These are phyloP conservation scores for Pestalotiopsis fici DNA, from an alignment of 2,329 filamentous ascomycete species.

Conservation along the genomic window DNA sequence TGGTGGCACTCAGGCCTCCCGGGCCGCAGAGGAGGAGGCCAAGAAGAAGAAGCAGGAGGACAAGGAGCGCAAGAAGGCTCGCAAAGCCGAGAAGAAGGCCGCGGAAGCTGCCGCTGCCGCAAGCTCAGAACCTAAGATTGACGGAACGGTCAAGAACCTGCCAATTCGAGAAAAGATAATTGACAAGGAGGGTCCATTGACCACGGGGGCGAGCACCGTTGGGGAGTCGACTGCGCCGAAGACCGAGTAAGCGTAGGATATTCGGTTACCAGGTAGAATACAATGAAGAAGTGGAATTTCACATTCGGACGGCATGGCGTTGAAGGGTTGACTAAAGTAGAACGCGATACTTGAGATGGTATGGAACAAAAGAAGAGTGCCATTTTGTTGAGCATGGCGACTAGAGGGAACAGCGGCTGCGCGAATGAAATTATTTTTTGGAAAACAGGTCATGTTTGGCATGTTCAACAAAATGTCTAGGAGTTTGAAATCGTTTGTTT, in stretches of 20 bases:
- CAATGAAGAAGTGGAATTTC: not conserved
- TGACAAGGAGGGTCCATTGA: constrained; percentile 22
- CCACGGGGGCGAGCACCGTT: constrained; percentile 14
- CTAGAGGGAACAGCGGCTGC: not conserved
- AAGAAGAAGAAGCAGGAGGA: constrained; percentile 31
- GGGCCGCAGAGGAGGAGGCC: constrained; percentile 27
- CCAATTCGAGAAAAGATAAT: constrained; percentile 30
- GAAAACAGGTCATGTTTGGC: not conserved
- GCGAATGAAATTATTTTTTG: not conserved
- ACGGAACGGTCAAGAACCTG: constrained; percentile 25
- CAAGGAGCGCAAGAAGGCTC: constrained; percentile 31
- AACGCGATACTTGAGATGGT: not conserved
- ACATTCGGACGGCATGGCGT: not conserved
- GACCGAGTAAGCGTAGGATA: constrained; percentile 7
- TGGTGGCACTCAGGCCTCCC: constrained; percentile 37
- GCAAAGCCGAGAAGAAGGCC: constrained; percentile 22
- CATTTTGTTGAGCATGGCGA: not conserved
- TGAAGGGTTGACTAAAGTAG: not conserved
- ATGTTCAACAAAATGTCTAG: not conserved
- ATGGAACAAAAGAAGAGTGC: not conserved
- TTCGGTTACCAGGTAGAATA: not conserved
- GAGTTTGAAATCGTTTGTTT: not conserved
- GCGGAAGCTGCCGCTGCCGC: constrained; percentile 14
- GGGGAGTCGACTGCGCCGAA: constrained; percentile 17
- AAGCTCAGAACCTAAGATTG: constrained; percentile 16